Evolutionary conservation across 225 moss, liverwort and hornwort species (phyloP).

Genomic region (Polytrichum commune): DNA sequence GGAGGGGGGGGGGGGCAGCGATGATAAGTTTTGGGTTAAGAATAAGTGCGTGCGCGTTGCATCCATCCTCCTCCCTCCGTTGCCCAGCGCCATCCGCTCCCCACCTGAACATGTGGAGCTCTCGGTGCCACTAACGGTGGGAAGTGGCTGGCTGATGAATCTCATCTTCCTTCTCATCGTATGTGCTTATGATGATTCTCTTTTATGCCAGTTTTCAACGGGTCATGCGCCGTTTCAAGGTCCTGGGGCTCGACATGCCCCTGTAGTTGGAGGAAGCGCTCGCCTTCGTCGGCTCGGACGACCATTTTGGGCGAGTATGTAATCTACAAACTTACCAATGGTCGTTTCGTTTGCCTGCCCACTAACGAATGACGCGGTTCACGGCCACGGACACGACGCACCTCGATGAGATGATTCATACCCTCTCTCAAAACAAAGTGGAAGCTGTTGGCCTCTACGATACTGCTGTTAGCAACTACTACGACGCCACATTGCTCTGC

Average conservation of each 20-base stretch:
- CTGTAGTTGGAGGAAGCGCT: constrained; percentile 19
- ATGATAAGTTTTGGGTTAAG: no score
- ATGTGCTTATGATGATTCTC: background rate
- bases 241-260: constrained; percentile 6
- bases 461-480: constrained; percentile 15
- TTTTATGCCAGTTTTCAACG: background rate
- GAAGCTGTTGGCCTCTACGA: constrained; percentile 8
- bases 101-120: no score
- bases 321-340: constrained; percentile 7
- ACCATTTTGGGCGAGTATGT: background rate
- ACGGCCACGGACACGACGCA: background rate
- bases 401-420: background rate
- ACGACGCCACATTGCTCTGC: background rate
- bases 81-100: no score
- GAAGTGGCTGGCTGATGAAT: no score
- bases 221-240: background rate
- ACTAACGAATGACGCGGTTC: constrained; percentile 19
- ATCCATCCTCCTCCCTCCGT: no score
- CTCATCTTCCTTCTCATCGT: no score
- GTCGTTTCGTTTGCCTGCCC: constrained; percentile 25
- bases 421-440: constrained; percentile 12
- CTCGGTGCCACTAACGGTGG: no score
- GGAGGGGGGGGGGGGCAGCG: no score
- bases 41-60: no score
- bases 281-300: constrained; percentile 7